A percentile compares a stretch with the other conserved stretches of the same genome.
phyloP scores from a whole-genome alignment of 2,329 filamentous ascomycete genomes.

The Beauveria sp. region DNA sequence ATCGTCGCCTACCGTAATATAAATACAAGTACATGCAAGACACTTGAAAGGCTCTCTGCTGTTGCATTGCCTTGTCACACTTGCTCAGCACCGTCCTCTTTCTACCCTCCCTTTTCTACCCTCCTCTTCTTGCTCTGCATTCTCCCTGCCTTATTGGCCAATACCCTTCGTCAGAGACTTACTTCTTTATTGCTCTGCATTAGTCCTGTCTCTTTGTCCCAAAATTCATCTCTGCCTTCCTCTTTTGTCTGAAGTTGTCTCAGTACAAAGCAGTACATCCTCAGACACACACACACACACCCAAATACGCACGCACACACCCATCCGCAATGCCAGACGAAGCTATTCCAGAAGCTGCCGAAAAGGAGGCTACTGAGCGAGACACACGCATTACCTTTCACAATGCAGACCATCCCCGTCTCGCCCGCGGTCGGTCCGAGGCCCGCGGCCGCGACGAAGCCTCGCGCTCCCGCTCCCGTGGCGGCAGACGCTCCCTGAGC shows the following conservation, averaged over 20 bases:
- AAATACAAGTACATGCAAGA: conserved; percentile 8
- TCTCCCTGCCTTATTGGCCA: background rate
- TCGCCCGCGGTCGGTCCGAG: conserved; percentile 13
- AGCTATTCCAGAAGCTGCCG: conserved; percentile 14
- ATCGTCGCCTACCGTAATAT: background rate
- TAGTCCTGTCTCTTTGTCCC: background rate
- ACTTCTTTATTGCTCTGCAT: background rate
- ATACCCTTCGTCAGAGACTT: background rate
- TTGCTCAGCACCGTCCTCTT: background rate
- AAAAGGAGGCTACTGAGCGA: conserved; percentile 17
- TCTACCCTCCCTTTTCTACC: background rate
- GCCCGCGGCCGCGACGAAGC: conserved; percentile 2
- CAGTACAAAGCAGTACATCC: background rate
- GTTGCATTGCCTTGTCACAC: background rate
- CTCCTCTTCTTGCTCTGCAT: background rate
- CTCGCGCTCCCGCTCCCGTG: conserved; percentile 17
- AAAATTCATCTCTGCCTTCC: background rate
- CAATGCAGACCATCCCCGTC: conserved; percentile 16
- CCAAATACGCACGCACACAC: background rate
- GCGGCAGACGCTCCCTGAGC: conserved; percentile 16
- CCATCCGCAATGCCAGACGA: conserved; percentile 15
- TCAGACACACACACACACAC: background rate
- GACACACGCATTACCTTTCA: conserved; percentile 20
- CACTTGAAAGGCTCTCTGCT: background rate
- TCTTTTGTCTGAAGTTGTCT: background rate